Percentiles rank a stretch among this genome's conserved stretches.
phyloP scores from a whole-genome alignment of 2,329 filamentous ascomycete genomes.

The Triangularia verruculosa region DNA sequence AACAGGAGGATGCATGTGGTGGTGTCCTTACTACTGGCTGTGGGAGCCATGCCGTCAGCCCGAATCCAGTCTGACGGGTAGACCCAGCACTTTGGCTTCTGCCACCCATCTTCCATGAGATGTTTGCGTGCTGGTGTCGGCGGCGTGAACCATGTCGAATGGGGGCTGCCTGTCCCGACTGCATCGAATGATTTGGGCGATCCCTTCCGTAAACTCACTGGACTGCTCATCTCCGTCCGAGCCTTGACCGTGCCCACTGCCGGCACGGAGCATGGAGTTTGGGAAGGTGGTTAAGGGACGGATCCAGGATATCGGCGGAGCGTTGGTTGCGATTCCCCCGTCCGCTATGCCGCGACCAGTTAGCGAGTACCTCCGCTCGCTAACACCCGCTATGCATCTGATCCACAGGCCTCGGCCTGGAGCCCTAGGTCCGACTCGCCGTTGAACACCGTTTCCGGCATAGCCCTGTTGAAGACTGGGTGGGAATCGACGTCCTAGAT shows the following conservation, averaged over 20 bases:
- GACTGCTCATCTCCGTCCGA: neutral
- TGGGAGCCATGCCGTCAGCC: neutral
- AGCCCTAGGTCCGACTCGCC: neutral
- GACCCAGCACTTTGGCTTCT: too few species aligned
- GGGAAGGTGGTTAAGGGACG: neutral
- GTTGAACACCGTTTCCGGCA: neutral
- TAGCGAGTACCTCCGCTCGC: neutral
- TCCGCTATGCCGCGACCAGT: neutral
- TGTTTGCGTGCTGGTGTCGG: neutral
- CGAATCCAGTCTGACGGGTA: neutral
- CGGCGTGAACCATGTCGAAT: neutral
- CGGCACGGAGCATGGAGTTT: neutral
- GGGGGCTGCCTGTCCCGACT: neutral
- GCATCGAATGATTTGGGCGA: neutral
- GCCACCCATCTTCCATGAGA: neutral
- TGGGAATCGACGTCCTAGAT: too few species aligned
- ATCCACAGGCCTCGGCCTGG: neutral
- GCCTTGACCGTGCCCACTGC: neutral
- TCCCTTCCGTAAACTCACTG: neutral
- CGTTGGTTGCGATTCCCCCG: neutral
- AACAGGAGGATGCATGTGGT: neutral
- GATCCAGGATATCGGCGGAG: too few species aligned
- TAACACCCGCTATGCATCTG: neutral
- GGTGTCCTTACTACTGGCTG: neutral
- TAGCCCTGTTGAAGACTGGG: neutral